These are phyloP conservation scores for Evansstolkia leycettana DNA, from an alignment of 495 filamentous ascomycete species.

Conservation along the genomic window DNA sequence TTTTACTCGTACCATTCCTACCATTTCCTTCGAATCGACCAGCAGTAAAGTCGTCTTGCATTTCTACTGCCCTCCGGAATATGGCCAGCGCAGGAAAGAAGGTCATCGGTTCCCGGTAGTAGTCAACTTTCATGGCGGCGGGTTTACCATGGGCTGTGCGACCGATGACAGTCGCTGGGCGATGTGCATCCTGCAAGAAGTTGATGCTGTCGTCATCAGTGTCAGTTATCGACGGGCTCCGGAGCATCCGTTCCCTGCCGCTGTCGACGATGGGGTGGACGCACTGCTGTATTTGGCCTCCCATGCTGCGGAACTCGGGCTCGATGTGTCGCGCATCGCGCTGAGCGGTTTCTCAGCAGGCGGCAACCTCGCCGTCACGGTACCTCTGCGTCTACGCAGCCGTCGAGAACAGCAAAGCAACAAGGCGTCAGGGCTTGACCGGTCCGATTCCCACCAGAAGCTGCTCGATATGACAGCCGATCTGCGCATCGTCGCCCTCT, in stretches of 20 bases:
- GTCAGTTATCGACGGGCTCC: conserved; percentile 72
- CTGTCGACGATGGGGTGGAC: conserved; percentile 65
- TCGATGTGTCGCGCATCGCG: conserved; percentile 53
- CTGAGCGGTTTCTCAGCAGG: conserved; percentile 81
- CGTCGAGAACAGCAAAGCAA: conserved; percentile 10
- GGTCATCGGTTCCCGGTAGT: conserved; percentile 43
- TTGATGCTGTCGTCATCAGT: conserved; percentile 51
- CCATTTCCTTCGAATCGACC: conserved; percentile 37
- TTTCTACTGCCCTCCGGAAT: conserved; percentile 69
- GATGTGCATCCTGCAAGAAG: conserved; percentile 37
- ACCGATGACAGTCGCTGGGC: conserved; percentile 67
- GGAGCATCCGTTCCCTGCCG: conserved; percentile 63
- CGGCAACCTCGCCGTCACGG: conserved; percentile 73
- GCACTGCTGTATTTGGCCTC: conserved; percentile 53
- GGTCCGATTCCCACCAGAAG: conserved; percentile 27
- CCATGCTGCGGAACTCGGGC: conserved; percentile 39
- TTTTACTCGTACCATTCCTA: conserved; percentile 52
- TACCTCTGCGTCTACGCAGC: conserved; percentile 52
- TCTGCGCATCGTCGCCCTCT: conserved; percentile 40
- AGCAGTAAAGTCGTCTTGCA: conserved; percentile 48
- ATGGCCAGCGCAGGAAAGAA: conserved; percentile 25
- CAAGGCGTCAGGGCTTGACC: conserved; percentile 8
- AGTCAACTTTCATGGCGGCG: conserved; percentile 68
- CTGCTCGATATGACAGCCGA: conserved; percentile 21
- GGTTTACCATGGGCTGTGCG: conserved; percentile 59